These are phyloP conservation scores for Hortaea sp. DNA, from an alignment of 2,329 filamentous ascomycete species.

Conservation along the genomic window DNA sequence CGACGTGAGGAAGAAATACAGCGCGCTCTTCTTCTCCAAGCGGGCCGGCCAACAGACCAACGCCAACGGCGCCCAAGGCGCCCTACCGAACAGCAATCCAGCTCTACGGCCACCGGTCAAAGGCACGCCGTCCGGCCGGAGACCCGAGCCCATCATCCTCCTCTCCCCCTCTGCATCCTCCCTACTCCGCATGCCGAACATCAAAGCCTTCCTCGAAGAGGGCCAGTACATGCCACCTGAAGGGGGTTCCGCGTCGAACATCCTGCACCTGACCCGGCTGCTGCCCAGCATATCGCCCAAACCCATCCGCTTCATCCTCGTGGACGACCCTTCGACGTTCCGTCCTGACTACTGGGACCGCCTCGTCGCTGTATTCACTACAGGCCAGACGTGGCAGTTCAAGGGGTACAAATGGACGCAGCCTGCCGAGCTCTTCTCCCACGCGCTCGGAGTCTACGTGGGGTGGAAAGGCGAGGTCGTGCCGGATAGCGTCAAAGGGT, in stretches of 20 bases:
- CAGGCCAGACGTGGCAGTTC: slow-evolving; percentile 96
- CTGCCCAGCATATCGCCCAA: slow-evolving; percentile 63
- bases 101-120: slow-evolving; percentile 26
- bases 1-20: slow-evolving; percentile 72
- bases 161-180: slow-evolving; percentile 93
- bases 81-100: slow-evolving; percentile 30
- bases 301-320: slow-evolving; percentile 85
- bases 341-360: slow-evolving; percentile 96
- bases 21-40: slow-evolving; percentile 21
- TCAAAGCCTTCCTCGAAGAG: slow-evolving; percentile 83
- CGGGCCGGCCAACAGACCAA: slow-evolving; percentile 39
- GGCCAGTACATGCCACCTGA: slow-evolving; percentile 69
- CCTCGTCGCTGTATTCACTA: slow-evolving; percentile 93
- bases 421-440: slow-evolving; percentile 78
- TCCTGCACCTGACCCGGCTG: slow-evolving; percentile 73
- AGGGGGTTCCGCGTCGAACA: slow-evolving; percentile 54
- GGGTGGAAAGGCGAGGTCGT: slow-evolving; percentile 80
- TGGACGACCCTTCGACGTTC: slow-evolving; percentile 88
- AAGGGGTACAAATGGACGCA: slow-evolving; percentile 95
- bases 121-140: slow-evolving; percentile 31
- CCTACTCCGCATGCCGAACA: slow-evolving; percentile 88
- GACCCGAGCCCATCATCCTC: slow-evolving; percentile 80
- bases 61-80: slow-evolving; percentile 27
- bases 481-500: slow-evolving; percentile 67
- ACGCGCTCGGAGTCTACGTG: slow-evolving; percentile 78